Evolutionary conservation across 129 eudicot species (phyloP), one percentile per base, ranked within the genome.

Genomic region (Arctium lappa): DNA sequence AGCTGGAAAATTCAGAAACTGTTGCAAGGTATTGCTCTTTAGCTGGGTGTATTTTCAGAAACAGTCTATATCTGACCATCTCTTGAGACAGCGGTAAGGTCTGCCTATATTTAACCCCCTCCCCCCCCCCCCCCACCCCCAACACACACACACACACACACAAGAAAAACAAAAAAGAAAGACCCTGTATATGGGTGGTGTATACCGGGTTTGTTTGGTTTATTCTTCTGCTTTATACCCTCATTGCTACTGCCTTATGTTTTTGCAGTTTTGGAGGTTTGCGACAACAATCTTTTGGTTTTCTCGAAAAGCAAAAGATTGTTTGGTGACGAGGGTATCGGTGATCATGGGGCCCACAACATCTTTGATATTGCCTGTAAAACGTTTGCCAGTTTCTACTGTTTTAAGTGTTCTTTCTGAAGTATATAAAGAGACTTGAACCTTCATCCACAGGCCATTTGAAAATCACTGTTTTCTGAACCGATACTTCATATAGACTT

Each of bases 201-300:
- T 46, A 46, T 11, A 46, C 16, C 11, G 29, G 29, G 66, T 56
- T 16, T 56, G 66, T 16, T 60, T 60, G 66, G 66, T 15, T n/a
- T 34, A 40, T 63, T 63, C 75, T 39, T 63, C 68, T 63, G 36
- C 13, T 60, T 40, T 53, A 13, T 63, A 38, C 31, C 12, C 48
- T 32, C 22, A 79, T 48, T 33, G 56, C 69, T 81, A 39, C n/a
- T 73, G 72, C 18, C 73, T 37, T 66, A 42, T 75, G 77, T 70
- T 76, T 83, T 56, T 71, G 56, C 69, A 42, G 79, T 39, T 78
- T 78, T 29, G 83, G 65, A 78, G 74, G 73, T 60, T 78, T 33
- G 81, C 60, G 79, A 72, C 79, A 44, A 32, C 53, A 40, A 72
- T 78, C 69, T 83, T 60, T 83, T 48, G 77, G 32, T 37, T 65